Percentiles rank a stretch among this genome's conserved stretches.
phyloP scores from a whole-genome alignment of 331 rosid species.

The Pyracantha coccinea region DNA sequence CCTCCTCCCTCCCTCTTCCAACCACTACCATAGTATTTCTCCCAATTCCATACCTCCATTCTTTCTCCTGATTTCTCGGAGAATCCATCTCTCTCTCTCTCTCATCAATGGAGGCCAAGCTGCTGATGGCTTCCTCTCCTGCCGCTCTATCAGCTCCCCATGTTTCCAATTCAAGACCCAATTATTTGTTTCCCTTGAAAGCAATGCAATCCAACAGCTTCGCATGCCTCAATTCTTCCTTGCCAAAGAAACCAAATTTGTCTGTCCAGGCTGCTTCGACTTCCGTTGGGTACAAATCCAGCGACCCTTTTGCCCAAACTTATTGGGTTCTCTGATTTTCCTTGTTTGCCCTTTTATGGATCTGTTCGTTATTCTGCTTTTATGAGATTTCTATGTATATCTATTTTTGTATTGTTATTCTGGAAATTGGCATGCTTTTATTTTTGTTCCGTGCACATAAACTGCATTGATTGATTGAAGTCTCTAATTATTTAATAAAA shows the following conservation, averaged over 20 bases:
- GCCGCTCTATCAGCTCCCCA: constrained; percentile 2
- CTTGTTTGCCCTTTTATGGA: background rate
- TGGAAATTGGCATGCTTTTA: background rate
- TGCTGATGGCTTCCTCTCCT: constrained; percentile 23
- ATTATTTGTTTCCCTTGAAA: constrained; percentile 8
- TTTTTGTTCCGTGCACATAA: background rate
- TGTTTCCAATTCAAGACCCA: constrained; percentile 19
- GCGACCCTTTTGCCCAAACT: constrained; percentile 3
- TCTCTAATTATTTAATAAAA: background rate
- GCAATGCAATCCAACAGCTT: background rate
- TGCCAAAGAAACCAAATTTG: constrained; percentile 1
- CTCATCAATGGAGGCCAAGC: constrained; percentile 33
- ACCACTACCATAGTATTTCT: too few species aligned
- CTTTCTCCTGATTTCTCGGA: background rate
- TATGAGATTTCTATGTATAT: too few species aligned
- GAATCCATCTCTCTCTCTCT: background rate
- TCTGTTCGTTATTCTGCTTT: background rate
- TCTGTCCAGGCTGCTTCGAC: constrained; percentile 18
- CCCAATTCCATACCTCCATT: too few species aligned
- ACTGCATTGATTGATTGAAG: background rate
- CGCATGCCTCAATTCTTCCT: background rate
- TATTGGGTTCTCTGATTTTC: background rate
- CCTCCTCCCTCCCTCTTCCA: background rate
- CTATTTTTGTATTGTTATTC: background rate
- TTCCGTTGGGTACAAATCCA: constrained; percentile 25